phyloP scores from a whole-genome alignment of 257 asterid genomes.

The Linderniella brevidens region DNA sequence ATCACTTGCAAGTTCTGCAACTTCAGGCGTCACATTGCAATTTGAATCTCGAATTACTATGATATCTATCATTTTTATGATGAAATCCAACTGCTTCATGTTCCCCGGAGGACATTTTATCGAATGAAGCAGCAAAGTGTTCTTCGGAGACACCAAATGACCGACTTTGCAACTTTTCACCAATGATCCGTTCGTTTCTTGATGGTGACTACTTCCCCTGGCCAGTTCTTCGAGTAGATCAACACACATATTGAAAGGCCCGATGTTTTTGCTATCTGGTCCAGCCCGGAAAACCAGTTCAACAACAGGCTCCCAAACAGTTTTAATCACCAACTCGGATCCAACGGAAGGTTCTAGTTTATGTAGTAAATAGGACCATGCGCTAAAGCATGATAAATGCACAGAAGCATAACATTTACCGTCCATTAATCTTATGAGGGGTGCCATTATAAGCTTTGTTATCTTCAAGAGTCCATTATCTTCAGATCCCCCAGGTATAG shows the following conservation, averaged over 20 bases:
- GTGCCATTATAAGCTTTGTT: conserved; percentile 64
- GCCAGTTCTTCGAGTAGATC: conserved; percentile 44
- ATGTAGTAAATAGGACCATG: conserved; percentile 73
- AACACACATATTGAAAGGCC: conserved; percentile 46
- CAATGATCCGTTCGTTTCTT: conserved; percentile 13
- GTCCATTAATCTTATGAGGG: conserved; percentile 47
- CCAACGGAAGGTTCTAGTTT: conserved; percentile 43
- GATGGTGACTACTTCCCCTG: conserved; percentile 25
- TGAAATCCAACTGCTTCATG: conserved; percentile 42
- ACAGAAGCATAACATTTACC: conserved; percentile 59
- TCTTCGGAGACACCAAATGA: conserved; percentile 21
- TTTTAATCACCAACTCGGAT: conserved; percentile 24
- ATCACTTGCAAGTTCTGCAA: conserved; percentile 18
- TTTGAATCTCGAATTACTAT: conserved; percentile 31
- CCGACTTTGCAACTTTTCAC: conserved; percentile 12
- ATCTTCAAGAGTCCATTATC: conserved; percentile 24
- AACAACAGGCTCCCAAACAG: conserved; percentile 57
- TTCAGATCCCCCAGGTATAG: conserved; percentile 15
- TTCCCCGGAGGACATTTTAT: conserved; percentile 46
- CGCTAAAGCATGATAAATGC: conserved; percentile 53
- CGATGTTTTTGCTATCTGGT: conserved; percentile 31
- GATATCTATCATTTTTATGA: conserved; percentile 32
- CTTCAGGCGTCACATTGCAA: conserved; percentile 19
- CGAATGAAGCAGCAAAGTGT: conserved; percentile 35
- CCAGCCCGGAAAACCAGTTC: conserved; percentile 38